Conservation (phyloP, 1,284 basidiomycete genomes). For the Hymenochaete sp. region DNA sequence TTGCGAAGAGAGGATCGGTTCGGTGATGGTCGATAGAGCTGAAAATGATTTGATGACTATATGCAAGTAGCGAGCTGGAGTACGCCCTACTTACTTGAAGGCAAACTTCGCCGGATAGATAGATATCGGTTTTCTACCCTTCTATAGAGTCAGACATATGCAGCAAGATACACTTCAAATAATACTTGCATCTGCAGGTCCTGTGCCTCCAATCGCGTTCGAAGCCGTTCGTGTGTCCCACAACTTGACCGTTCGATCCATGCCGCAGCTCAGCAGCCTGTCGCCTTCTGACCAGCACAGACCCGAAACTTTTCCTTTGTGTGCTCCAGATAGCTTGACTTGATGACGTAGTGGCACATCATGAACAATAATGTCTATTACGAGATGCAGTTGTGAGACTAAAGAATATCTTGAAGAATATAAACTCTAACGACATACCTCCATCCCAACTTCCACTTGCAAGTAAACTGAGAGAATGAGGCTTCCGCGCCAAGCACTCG, state of each 20-base stretch:
- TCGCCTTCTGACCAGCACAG: slow-evolving; percentile 64
- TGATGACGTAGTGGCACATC: slow-evolving; percentile 69
- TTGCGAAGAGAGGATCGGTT: slow-evolving; percentile 82
- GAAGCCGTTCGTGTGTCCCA: slow-evolving; percentile 52
- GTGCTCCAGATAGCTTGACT: slow-evolving; percentile 70
- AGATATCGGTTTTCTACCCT: slow-evolving; percentile 52
- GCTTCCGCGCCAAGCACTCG: slow-evolving; percentile 77
- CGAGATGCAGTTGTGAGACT: not conserved
- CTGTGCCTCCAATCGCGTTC: slow-evolving; percentile 24
- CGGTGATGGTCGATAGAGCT: slow-evolving; percentile 94
- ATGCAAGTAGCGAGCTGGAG: not conserved
- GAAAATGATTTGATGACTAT: slow-evolving; percentile 14
- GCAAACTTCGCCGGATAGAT: slow-evolving; percentile 77
- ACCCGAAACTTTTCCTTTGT: slow-evolving; percentile 89
- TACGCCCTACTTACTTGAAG: slow-evolving; percentile 59
- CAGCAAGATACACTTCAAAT: not conserved
- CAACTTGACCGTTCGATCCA: slow-evolving; percentile 86
- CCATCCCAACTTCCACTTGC: slow-evolving; percentile 96
- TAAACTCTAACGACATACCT: slow-evolving; percentile 50
- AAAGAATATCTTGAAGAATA: slow-evolving; percentile 1
- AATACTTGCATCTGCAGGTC: slow-evolving; percentile 28
- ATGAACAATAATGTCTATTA: slow-evolving; percentile 78
- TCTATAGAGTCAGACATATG: slow-evolving; percentile 5
- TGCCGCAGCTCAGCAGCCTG: slow-evolving; percentile 81
- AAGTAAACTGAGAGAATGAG: slow-evolving; percentile 70